phyloP scores from a whole-genome alignment of 495 filamentous ascomycete genomes.

The Hypoxylon rickii region DNA sequence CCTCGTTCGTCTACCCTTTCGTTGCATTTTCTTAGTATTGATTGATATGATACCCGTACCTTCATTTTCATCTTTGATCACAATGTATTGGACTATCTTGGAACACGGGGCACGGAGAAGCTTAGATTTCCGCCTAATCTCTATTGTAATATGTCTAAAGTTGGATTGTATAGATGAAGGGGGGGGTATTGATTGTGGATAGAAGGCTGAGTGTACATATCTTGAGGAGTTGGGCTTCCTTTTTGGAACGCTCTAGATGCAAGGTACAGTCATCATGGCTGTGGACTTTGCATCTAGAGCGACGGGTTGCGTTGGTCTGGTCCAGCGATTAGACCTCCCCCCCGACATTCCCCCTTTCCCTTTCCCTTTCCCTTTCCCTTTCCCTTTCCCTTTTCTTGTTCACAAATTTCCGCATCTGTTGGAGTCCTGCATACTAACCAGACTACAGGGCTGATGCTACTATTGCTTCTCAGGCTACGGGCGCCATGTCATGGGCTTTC shows the following conservation, averaged over 20 bases:
- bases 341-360: too few species aligned
- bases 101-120: conserved; percentile 4
- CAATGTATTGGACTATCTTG: neutral
- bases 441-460: conserved; percentile 64
- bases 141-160: neutral
- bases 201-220: conserved; percentile 28
- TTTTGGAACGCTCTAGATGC: conserved; percentile 46
- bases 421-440: neutral
- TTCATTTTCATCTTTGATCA: neutral
- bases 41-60: conserved; percentile 22
- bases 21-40: conserved; percentile 30
- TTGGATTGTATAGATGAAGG: neutral
- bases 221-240: conserved; percentile 12
- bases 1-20: conserved; percentile 70
- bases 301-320: conserved; percentile 58
- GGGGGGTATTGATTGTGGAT: neutral
- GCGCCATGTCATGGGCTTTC: conserved; percentile 98
- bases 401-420: neutral
- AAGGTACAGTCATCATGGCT: conserved; percentile 40
- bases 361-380: neutral
- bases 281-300: conserved; percentile 56
- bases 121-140: conserved; percentile 4
- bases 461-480: conserved; percentile 82
- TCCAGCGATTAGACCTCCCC: neutral
- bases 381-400: neutral